Percentiles rank a stretch among this genome's conserved stretches.
phyloP scores from a whole-genome alignment of 2,329 filamentous ascomycete species.

The Aspergillus quadrilineatus region DNA sequence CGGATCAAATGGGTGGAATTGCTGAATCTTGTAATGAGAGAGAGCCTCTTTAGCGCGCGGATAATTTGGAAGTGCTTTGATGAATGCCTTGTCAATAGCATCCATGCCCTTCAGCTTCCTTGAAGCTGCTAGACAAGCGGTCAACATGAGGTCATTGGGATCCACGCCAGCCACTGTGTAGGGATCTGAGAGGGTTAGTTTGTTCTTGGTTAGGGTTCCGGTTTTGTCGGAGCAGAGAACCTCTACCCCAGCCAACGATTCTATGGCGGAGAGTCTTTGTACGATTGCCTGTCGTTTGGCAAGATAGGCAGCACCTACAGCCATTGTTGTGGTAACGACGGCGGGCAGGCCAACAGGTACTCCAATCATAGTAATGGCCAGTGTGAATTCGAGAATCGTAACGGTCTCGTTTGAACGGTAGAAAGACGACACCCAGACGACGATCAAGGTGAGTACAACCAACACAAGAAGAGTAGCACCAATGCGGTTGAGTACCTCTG shows the following conservation, averaged over 20 bases:
- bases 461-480: conserved; percentile 76
- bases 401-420: conserved; percentile 83
- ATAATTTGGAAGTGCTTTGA: conserved; percentile 80
- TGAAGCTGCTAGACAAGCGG: conserved; percentile 83
- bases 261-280: conserved; percentile 87
- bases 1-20: conserved; percentile 86
- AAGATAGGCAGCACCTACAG: conserved; percentile 85
- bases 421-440: conserved; percentile 85
- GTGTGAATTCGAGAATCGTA: conserved; percentile 75
- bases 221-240: conserved; percentile 96
- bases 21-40: conserved; percentile 77
- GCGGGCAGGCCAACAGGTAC: conserved; percentile 90
- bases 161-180: conserved; percentile 81
- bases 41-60: conserved; percentile 78
- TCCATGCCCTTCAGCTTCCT: conserved; percentile 96
- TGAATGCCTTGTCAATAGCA: conserved; percentile 91
- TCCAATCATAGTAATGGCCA: conserved; percentile 88
- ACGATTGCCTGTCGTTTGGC: conserved; percentile 92
- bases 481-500: conserved; percentile 84
- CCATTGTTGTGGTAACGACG: conserved; percentile 93
- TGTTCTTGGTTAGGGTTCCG: conserved; percentile 91
- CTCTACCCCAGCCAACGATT: conserved; percentile 88
- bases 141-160: conserved; percentile 85
- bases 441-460: conserved; percentile 74
- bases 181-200: conserved; percentile 81